Conservation (phyloP, 768 basidiomycete genomes). For the Mycena epipterygia region DNA sequence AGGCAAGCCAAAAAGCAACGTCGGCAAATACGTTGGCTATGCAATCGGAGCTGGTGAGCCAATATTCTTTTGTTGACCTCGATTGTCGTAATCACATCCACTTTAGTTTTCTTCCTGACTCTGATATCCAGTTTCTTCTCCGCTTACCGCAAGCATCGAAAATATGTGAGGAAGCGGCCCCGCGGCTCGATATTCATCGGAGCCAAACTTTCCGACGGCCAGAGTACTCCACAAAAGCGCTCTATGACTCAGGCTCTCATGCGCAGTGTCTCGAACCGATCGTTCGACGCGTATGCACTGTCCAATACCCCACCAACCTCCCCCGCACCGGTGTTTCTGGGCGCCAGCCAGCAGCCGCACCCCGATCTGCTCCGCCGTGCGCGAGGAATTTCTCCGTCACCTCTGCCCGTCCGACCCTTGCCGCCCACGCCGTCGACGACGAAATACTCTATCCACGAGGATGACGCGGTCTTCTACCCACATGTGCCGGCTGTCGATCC, state of each 20-base stretch:
- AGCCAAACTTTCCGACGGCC: constrained; percentile 22
- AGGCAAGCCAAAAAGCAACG: constrained; percentile 25
- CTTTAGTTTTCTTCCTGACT: constrained; percentile 34
- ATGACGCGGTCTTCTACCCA: constrained; percentile 20
- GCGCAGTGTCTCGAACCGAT: constrained; percentile 33
- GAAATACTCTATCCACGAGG: constrained; percentile 13
- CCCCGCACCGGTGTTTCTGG: constrained; percentile 26
- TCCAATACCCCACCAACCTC: constrained; percentile 24
- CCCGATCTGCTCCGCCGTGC: constrained; percentile 15
- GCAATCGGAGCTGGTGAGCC: constrained; percentile 34
- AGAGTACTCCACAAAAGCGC: constrained; percentile 25
- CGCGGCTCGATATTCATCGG: constrained; percentile 33
- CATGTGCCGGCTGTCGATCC: constrained; percentile 18
- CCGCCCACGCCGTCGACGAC: constrained; percentile 29
- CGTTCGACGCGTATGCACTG: constrained; percentile 36
- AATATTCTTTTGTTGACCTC: neutral
- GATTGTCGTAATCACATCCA: neutral
- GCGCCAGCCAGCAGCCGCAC: constrained; percentile 5
- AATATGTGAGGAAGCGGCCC: constrained; percentile 32
- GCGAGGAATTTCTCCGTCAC: constrained; percentile 14
- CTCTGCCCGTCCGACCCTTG: constrained; percentile 14
- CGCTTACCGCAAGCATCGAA: constrained; percentile 35
- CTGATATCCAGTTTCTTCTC: constrained; percentile 37
- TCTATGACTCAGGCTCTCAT: constrained; percentile 35
- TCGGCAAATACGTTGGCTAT: constrained; percentile 34